Conservation (phyloP, 306 rosid genomes). For the Prosopis cineraria region DNA sequence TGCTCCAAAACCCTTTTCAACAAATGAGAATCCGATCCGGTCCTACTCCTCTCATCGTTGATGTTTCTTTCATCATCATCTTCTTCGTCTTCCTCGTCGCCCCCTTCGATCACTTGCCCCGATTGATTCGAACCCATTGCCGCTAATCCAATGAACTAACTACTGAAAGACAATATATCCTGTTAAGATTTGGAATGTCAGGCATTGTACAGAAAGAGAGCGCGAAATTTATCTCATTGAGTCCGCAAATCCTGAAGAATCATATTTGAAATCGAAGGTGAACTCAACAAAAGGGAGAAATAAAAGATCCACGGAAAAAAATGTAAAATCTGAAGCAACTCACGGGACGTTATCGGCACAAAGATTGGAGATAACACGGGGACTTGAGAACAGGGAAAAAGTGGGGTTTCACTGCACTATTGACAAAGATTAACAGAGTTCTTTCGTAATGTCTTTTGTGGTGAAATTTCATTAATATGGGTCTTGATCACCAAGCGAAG, state of each 20-base stretch:
- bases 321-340: not conserved
- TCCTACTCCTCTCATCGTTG: conserved; percentile 38
- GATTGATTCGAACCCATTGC: conserved; percentile 76
- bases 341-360: not conserved
- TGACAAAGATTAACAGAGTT: not conserved
- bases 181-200: conserved; percentile 24
- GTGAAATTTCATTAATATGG: not conserved
- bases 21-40: conserved; percentile 49
- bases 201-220: not conserved
- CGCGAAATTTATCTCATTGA: not conserved
- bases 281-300: not conserved
- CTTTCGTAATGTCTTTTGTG: not conserved
- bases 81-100: conserved; percentile 58
- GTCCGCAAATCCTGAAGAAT: not conserved
- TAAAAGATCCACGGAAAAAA: not conserved
- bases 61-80: conserved; percentile 44
- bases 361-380: not conserved
- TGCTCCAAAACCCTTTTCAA: conserved; percentile 85
- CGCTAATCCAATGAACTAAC: not conserved
- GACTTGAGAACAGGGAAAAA: not conserved
- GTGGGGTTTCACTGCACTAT: not conserved
- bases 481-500: not conserved
- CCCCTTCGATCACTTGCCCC: conserved; percentile 50
- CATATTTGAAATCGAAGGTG: not conserved
- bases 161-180: conserved; percentile 12